Conservation (phyloP, 1,284 basidiomycete species). For the Irpex lacteus region DNA sequence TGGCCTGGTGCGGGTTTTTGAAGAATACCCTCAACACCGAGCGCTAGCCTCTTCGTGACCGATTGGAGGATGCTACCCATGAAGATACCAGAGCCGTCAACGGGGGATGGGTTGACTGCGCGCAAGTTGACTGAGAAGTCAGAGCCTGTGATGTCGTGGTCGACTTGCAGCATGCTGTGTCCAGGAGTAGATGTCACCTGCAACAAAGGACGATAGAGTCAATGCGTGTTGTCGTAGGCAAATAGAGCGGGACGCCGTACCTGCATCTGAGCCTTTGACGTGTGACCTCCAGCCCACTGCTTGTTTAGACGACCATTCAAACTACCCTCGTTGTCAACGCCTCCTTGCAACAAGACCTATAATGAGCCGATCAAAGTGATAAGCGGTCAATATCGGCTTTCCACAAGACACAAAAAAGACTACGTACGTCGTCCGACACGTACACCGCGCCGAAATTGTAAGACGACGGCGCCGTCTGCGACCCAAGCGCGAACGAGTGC, state of each 20-base stretch:
- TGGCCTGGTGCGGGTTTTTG: slow-evolving; percentile 77
- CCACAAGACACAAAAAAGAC: not conserved
- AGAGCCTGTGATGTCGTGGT: slow-evolving; percentile 91
- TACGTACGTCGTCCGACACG: slow-evolving; percentile 76
- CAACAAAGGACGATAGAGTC: not conserved
- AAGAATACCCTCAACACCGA: slow-evolving; percentile 89
- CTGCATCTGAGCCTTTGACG: slow-evolving; percentile 72
- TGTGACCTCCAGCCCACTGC: slow-evolving; percentile 78
- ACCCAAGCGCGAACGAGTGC: slow-evolving; percentile 90
- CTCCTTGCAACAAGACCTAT: slow-evolving; percentile 94
- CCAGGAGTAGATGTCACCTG: slow-evolving; percentile 68
- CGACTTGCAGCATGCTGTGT: slow-evolving; percentile 89
- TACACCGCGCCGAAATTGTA: slow-evolving; percentile 97
- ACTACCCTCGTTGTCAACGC: slow-evolving; percentile 90
- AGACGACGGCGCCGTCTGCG: slow-evolving; percentile 70
- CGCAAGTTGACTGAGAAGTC: slow-evolving; percentile 91
- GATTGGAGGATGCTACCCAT: slow-evolving; percentile 95
- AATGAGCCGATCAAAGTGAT: not conserved
- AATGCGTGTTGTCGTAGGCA: not conserved
- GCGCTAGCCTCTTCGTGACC: slow-evolving; percentile 86
- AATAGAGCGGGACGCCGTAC: not conserved
- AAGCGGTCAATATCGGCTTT: slow-evolving; percentile 1
- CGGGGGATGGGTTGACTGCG: slow-evolving; percentile 89
- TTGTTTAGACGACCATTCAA: slow-evolving; percentile 90
- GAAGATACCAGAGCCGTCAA: slow-evolving; percentile 92